Base-by-base conservation (phyloP, 1,284 basidiomycete genomes). In the Schizopora paradoxa region DNA sequence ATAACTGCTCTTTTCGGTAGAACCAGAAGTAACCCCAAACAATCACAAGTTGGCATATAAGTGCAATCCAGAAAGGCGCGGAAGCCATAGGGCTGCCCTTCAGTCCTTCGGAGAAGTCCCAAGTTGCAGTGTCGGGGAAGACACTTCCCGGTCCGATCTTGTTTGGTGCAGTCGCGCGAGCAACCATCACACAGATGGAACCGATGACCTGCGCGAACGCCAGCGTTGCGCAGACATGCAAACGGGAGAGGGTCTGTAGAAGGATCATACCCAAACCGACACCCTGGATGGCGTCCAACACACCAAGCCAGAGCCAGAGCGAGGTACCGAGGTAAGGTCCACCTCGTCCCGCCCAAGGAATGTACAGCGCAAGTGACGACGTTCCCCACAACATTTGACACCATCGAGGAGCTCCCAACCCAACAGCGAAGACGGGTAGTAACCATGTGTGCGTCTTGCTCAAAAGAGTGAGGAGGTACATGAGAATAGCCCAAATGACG, bases 381-480 rank as follows among this genome's bases (percentile, higher is more conserved):
- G 87, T 90, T 53, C 88, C 87, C 87, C 87, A 91, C 26, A 91
- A 61, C 76, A 88, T 90, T 70, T 92, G 91, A 71, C 91, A 94
- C 91, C 91, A 95, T 57, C 89, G 69, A 11, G 91, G 91, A 27
- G 89, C 88, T 45, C 91, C 91, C 42, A 95, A 75, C 58, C 91
- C 91, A 46, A 95, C 90, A 6, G 91, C 91, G 57, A 95, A 95
- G 13, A 95, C 88, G 45, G 91, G 90, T 39, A 95, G 68, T 13
- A 95, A 69, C 91, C 91, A 95, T 8, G 91, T 93, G 61, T 95
- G 91, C 4, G 87, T 88, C 67, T 92, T 94, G 58, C 86, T 88
- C 66, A 92, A 82, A 56, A 83, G 74, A 13, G 88, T 94, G 58
- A 95, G 71, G 43, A 91, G 68, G 45, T 74, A 62, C 62, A 95